Base-by-base conservation (phyloP, 345 rosid genomes). In the Aquilaria malaccensis region DNA sequence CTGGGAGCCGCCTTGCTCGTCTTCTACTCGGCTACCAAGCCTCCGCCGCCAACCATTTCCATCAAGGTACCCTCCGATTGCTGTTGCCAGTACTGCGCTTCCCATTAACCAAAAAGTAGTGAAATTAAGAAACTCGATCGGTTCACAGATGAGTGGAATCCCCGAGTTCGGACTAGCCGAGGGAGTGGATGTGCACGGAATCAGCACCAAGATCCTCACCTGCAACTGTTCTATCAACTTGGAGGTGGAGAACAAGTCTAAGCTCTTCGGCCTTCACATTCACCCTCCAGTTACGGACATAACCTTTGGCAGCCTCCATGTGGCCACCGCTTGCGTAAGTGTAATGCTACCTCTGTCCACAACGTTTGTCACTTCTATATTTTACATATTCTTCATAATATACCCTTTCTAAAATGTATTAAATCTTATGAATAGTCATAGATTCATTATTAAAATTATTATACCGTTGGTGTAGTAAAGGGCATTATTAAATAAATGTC, bases 111-210 rank as follows among this genome's bases (percentile, higher is more conserved):
- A 45, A 49, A 4, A 15, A 46, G 13, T 41, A 15, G 32, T 50
- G 11, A 37, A 30, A 22, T 22, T 22, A 22, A 22, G 22, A 22
- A 22, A 22, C 22, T 22, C 22, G 22, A 22, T 22, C 22, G 22
- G 22, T 22, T 22, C 22, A 72, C 82, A 92, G 98, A 71, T 83
- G 52, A 83, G 60, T 13, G 74, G 83, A 65, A 56, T 89, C 33
- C 59, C 68, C 10, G 57, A 76, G 55, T 92, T 89, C 46, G 76
- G 59, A 61, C 73, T 92, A 52, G 91, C 77, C 11, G 96, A 86
- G 83, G 96, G 96, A 48, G 87, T 89, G 48, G 98, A 89, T 63
- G 52, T 72, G 29, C 75, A 76, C 13, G 98, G 98, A 33, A 85
- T 83, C 6, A 45, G 85, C 2, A 85, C 98, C 15, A 83, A 82